Evolutionary conservation across 805 yeast species (phyloP).

Genomic region (Metschnikowia noctiluminum): DNA sequence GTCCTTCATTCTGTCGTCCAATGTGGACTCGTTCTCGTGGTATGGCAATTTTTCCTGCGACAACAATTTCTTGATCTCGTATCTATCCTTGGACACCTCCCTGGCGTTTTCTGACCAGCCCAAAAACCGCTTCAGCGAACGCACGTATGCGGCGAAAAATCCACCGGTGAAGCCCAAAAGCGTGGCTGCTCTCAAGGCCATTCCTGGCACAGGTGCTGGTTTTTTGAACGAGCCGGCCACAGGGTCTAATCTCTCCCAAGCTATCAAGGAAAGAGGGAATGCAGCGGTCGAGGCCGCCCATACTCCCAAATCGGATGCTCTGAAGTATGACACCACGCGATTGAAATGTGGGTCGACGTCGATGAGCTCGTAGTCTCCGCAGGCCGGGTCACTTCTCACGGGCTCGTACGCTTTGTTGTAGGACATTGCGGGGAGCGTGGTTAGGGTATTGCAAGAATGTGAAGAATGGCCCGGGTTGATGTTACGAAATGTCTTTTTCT

Average conservation of each 20-base stretch:
- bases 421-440: constrained; percentile 28
- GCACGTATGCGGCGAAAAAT: constrained; percentile 64
- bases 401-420: constrained; percentile 39
- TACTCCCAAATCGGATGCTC: constrained; percentile 59
- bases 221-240: constrained; percentile 39
- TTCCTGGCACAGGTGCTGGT: constrained; percentile 51
- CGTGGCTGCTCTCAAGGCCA: constrained; percentile 56
- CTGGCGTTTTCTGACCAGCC: constrained; percentile 71
- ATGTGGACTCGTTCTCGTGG: constrained; percentile 50
- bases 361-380: constrained; percentile 47
- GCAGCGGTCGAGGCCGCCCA: constrained; percentile 43
- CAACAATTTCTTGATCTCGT: constrained; percentile 64
- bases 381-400: constrained; percentile 28
- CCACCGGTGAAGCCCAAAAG: constrained; percentile 71
- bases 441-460: background rate
- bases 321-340: constrained; percentile 69
- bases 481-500: constrained; percentile 28
- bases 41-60: constrained; percentile 65
- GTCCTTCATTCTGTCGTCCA: constrained; percentile 68
- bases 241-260: constrained; percentile 45
- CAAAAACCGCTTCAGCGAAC: constrained; percentile 69
- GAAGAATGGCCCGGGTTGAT: background rate
- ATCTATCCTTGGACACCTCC: constrained; percentile 72
- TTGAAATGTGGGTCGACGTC: constrained; percentile 77
- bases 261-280: constrained; percentile 39